A percentile compares a stretch with the other conserved stretches of the same genome.
Evolutionary conservation across 192 early-diverging fungal genomes (phyloP).

Genomic region (Podochytrium sp.): DNA sequence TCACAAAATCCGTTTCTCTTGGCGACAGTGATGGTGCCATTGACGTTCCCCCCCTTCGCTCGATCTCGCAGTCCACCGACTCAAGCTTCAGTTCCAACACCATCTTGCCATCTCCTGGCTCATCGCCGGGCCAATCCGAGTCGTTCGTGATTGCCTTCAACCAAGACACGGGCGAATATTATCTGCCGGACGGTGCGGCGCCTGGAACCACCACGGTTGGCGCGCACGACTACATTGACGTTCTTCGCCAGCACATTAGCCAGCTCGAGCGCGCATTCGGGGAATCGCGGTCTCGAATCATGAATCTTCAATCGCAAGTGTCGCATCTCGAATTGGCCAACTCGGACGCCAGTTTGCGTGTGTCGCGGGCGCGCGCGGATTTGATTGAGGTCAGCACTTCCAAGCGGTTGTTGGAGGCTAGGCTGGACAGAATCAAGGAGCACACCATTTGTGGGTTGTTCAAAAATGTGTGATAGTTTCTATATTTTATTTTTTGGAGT

Average conservation of each 20-base stretch:
- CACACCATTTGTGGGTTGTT: not conserved
- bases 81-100: not conserved
- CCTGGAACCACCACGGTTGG: not conserved
- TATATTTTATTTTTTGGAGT: no score
- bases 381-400: slow-evolving; percentile 21
- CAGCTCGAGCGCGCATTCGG: slow-evolving; percentile 8
- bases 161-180: slow-evolving; percentile 14
- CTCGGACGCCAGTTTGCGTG: slow-evolving; percentile 22
- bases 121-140: not conserved
- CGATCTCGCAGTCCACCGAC: not conserved
- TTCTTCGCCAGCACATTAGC: not conserved
- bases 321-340: slow-evolving; percentile 22
- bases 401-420: slow-evolving; percentile 12
- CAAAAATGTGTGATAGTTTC: not conserved
- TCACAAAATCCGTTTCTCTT: no score
- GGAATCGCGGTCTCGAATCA: slow-evolving; percentile 6
- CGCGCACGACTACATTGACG: not conserved
- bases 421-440: not conserved
- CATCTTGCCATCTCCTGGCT: not conserved
- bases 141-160: slow-evolving; percentile 16
- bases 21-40: not conserved
- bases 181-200: not conserved
- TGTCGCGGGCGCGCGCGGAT: slow-evolving; percentile 21
- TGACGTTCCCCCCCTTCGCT: no score
- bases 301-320: slow-evolving; percentile 27